Evolutionary conservation across 1,284 basidiomycete genomes (phyloP), one percentile per base, ranked within the genome.

Genomic region (Rhodotorula glutinis): DNA sequence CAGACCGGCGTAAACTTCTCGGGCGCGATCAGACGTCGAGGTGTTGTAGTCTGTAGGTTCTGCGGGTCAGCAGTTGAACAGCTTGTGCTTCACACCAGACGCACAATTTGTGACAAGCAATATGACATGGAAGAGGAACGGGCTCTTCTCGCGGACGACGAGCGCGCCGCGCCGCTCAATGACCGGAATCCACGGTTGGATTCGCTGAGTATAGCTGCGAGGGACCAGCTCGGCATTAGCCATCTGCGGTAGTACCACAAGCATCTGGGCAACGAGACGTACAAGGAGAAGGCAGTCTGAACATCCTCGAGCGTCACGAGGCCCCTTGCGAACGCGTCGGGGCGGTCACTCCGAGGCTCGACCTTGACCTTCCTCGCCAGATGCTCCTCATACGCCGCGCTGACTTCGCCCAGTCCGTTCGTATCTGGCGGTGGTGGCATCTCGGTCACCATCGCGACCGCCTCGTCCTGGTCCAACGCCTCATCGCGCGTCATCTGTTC

Each of bases 31-130:
- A 7, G 60, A 46, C 10, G 62, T 69, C 19, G 62, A 62, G 2
- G 67, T 66, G 57, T 72, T 72, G 71, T 72, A 72, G 47, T 62
- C 59, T 66, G 53, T n/a, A n/a, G n/a, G n/a, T n/a, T n/a, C n/a
- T n/a, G n/a, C n/a, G n/a, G n/a, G n/a, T n/a, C n/a, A n/a, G n/a
- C n/a, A n/a, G n/a, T n/a, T n/a, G n/a, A n/a, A n/a, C n/a, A n/a
- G n/a, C n/a, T n/a, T n/a, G n/a, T n/a, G n/a, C n/a, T n/a, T n/a
- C n/a, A n/a, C n/a, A n/a, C n/a, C n/a, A 16, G 38, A 8, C 58
- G 40, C 21, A 65, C 63, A 71, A 33, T 72, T 66, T 7, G 71
- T 70, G 25, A 72, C 67, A 52, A 67, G 63, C 1, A 72, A 55
- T 29, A 72, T 67, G 23, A 70, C 52, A 41, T 70, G 68, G 54